Evolutionary conservation across 805 yeast species (phyloP).

Genomic region (Pichia membranifaciens): DNA sequence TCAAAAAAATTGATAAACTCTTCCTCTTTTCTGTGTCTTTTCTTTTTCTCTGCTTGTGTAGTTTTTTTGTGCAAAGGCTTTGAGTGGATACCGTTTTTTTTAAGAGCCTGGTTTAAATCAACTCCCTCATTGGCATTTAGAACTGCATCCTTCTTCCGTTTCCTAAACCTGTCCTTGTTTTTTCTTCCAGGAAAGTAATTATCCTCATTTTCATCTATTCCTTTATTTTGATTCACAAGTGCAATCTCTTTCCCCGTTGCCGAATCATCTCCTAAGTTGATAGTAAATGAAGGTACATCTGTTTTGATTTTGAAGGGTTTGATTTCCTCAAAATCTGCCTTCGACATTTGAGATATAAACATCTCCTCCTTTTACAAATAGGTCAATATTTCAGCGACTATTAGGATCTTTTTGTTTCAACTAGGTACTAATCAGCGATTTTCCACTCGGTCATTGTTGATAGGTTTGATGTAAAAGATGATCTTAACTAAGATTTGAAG

Average conservation of each 20-base stretch:
- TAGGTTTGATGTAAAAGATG: no score
- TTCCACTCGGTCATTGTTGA: no score
- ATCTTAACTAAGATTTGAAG: no score
- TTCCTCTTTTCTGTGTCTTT: conserved; percentile 1
- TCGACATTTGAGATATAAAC: background rate
- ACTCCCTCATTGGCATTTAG: conserved; percentile 9
- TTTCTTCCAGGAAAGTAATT: conserved; percentile 9
- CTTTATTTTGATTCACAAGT: background rate
- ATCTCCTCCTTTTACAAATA: no score
- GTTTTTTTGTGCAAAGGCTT: conserved; percentile 4
- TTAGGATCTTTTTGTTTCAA: no score
- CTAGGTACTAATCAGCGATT: no score
- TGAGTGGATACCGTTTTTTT: conserved; percentile 7
- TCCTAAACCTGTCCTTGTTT: conserved; percentile 7
- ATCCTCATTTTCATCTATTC: conserved; percentile 2
- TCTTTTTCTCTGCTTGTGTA: conserved; percentile 8
- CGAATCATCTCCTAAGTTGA: conserved; percentile 3
- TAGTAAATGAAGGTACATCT: background rate
- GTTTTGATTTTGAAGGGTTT: background rate
- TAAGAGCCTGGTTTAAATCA: conserved; percentile 4
- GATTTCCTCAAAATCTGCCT: background rate
- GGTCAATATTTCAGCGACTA: no score
- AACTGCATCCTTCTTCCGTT: conserved; percentile 9
- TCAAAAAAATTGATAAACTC: background rate
- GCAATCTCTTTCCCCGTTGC: conserved; percentile 1